Conservation (phyloP, 176 grass and related monocot genomes). For the Luzula sylvatica region DNA sequence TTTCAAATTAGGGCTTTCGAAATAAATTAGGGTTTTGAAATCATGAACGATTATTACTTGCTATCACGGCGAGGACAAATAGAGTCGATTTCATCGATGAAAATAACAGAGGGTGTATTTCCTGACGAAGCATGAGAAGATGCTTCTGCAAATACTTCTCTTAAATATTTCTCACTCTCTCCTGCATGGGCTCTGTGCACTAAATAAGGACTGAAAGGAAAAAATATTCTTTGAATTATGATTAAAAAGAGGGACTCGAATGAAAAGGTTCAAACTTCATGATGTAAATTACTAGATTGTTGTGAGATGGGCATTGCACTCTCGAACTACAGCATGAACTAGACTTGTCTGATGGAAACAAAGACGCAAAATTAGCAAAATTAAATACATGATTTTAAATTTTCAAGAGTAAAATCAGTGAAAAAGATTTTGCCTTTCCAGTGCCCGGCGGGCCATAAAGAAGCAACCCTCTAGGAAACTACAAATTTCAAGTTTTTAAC, state of each 20-base stretch:
- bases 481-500: constrained; percentile 6
- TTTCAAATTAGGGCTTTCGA: too few species aligned
- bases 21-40: too few species aligned
- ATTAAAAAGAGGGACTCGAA: neutral
- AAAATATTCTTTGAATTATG: neutral
- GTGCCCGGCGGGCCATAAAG: constrained; percentile 80
- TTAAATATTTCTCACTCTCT: constrained; percentile 69
- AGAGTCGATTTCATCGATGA: constrained; percentile 87
- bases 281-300: constrained; percentile 44
- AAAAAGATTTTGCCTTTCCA: constrained; percentile 59
- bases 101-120: constrained; percentile 69
- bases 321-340: constrained; percentile 61
- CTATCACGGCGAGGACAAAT: constrained; percentile 60
- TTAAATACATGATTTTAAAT: neutral
- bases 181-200: constrained; percentile 76
- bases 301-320: constrained; percentile 62
- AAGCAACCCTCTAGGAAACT: constrained; percentile 89
- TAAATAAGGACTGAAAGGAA: constrained; percentile 39
- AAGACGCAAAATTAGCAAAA: neutral
- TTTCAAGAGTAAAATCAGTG: neutral
- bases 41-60: constrained; percentile 22
- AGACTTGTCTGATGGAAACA: constrained; percentile 60
- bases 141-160: constrained; percentile 68
- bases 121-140: constrained; percentile 47
- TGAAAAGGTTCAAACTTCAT: neutral